Evolutionary conservation across 2,329 filamentous ascomycete genomes (phyloP).

Genomic region (Penicillium sp.): DNA sequence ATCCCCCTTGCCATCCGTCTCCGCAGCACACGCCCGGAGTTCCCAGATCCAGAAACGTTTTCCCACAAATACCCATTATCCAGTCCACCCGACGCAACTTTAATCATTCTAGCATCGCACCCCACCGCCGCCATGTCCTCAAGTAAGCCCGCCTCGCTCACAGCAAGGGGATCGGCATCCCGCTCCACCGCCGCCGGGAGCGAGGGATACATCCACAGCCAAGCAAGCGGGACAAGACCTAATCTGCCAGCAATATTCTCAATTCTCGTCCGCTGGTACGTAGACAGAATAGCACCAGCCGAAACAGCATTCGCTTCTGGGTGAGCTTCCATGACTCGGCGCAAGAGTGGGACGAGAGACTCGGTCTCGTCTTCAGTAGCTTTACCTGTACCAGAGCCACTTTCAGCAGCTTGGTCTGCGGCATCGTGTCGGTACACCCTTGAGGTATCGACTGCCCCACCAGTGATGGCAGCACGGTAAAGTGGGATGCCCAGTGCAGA

Average conservation of each 20-base stretch:
- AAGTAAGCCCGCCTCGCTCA: constrained; percentile 56
- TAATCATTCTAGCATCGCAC: constrained; percentile 88
- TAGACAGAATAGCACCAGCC: constrained; percentile 89
- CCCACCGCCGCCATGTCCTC: constrained; percentile 77
- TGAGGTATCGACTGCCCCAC: constrained; percentile 67
- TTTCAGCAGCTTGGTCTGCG: constrained; percentile 13
- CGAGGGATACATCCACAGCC: constrained; percentile 86
- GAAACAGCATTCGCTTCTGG: constrained; percentile 83
- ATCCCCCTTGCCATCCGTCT: constrained; percentile 51
- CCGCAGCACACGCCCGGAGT: constrained; percentile 38
- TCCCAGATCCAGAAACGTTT: constrained; percentile 62
- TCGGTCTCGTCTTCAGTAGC: constrained; percentile 79
- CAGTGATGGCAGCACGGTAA: constrained; percentile 76
- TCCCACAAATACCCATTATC: constrained; percentile 79
- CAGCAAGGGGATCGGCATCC: constrained; percentile 11
- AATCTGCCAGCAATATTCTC: constrained; percentile 86
- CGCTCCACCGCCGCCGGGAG: constrained; percentile 56
- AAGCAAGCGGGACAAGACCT: constrained; percentile 79
- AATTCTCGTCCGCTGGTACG: constrained; percentile 93
- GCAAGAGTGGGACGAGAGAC: constrained; percentile 75
- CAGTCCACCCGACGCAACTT: constrained; percentile 87
- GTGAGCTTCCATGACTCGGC: constrained; percentile 64
- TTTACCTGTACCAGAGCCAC: neutral
- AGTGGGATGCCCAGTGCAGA: constrained; percentile 77
- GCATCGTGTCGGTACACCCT: constrained; percentile 64